phyloP scores from a whole-genome alignment of 179 eudicot genomes.

The Pouteria campechiana region DNA sequence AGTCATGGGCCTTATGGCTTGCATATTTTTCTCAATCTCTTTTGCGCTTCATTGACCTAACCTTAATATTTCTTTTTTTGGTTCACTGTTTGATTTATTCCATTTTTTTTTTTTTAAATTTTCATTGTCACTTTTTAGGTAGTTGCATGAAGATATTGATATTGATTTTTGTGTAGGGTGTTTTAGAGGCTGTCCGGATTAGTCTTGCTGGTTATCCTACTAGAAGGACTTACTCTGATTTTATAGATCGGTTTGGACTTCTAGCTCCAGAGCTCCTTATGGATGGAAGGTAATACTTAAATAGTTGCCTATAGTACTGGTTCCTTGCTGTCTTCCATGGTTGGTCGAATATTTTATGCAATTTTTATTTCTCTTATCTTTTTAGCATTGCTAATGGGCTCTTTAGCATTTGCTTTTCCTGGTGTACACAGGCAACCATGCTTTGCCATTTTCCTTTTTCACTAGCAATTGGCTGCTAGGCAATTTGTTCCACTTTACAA shows the following conservation, averaged over 20 bases:
- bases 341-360: not conserved
- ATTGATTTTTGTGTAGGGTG: conserved; percentile 53
- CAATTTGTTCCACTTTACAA: too few species aligned
- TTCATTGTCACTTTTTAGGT: not conserved
- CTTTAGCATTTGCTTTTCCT: not conserved
- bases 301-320: not conserved
- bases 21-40: too few species aligned
- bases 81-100: too few species aligned
- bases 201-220: conserved; percentile 99
- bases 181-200: conserved; percentile 91
- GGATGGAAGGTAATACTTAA: conserved; percentile 49
- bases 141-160: not conserved
- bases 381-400: not conserved
- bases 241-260: conserved; percentile 93
- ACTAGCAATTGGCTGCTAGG: too few species aligned
- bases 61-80: conserved; percentile 2
- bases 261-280: conserved; percentile 54
- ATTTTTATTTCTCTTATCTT: not conserved
- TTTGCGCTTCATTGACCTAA: too few species aligned
- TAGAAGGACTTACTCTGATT: conserved; percentile 77
- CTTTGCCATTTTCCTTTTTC: too few species aligned
- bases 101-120: not conserved
- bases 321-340: not conserved
- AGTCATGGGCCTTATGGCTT: too few species aligned
- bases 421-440: too few species aligned